Base-by-base conservation (phyloP, 1,139 yeast genomes). In the Geotrichum citri-aurantii region DNA sequence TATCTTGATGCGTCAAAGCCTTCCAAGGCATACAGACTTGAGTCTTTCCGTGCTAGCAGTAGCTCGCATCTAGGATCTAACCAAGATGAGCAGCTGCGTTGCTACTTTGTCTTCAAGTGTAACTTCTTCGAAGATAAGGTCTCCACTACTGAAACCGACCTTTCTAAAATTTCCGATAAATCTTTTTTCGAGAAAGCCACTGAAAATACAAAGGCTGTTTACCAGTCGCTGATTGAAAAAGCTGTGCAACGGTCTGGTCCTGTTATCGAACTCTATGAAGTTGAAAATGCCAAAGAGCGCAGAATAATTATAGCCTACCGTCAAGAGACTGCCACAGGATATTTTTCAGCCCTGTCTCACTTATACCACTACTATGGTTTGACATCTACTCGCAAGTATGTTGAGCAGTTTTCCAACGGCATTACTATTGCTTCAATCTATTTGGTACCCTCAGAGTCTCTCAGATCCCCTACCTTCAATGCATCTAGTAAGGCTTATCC, bases 361-460 rank as follows among this genome's bases (percentile, higher is more conserved):
- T 80, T 93, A 72, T 93, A 92, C 68, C 88, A 87, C 71, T 93
- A 91, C 78, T 93, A 93, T 75, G 89, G 91, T 64, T 81, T 93
- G 69, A 82, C 84, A 58, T 85, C 93, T 59, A 85, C 95, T 49
- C 83, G 97, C 73, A 91, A 91, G 75, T 93, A 91, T 71, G 93
- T 93, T 61, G 99, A 93, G 74, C 95, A 92, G 71, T 93, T 93
- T 72, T 80, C 93, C 64, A 90, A 92, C 71, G 97, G 96, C 58
- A 82, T 86, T 61, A 86, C 96, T 42, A 81, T 92, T 59, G 84
- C 90, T 67, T 91, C 97, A 51, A 82, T 91, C 79, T 93, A 93
- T 74, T 81, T 93, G 68, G 82, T 83, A 52, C 86, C 90, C 55
- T 76, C 79, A 6, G 54, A 60, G 24, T 75, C 62, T 63, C 70